Evolutionary conservation across 2,329 filamentous ascomycete genomes (phyloP).

Genomic region (Aaosphaeria arxii): DNA sequence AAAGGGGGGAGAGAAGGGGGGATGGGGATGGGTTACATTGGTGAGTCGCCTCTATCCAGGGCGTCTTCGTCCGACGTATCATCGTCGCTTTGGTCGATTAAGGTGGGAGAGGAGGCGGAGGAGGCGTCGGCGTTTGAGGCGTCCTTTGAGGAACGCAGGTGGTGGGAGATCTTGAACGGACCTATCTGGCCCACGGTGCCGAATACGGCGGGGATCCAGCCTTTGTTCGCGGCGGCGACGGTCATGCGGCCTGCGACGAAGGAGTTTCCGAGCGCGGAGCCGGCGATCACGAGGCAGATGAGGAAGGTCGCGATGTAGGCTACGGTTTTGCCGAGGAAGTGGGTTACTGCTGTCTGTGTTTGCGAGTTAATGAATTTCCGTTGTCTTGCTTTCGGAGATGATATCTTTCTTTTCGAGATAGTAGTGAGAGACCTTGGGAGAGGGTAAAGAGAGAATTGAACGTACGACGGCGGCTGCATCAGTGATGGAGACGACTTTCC

Average conservation of each 20-base stretch:
- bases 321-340: conserved; percentile 54
- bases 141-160: not conserved
- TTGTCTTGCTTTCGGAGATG: no score
- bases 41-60: conserved; percentile 33
- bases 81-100: no score
- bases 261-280: conserved; percentile 61
- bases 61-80: conserved; percentile 10
- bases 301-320: conserved; percentile 53
- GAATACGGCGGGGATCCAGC: conserved; percentile 25
- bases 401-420: no score
- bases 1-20: not conserved
- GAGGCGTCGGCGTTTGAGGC: conserved; percentile 2
- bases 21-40: conserved; percentile 18
- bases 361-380: not conserved
- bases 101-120: no score
- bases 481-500: conserved; percentile 57
- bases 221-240: conserved; percentile 51
- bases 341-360: conserved; percentile 26
- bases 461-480: conserved; percentile 63
- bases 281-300: conserved; percentile 61
- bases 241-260: conserved; percentile 64
- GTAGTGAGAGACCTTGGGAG: no score
- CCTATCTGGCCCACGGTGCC: conserved; percentile 29
- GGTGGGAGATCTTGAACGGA: conserved; percentile 16
- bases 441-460: conserved; percentile 3